phyloP scores from a whole-genome alignment of 2,329 filamentous ascomycete species.

The Cercospora brassicicola region DNA sequence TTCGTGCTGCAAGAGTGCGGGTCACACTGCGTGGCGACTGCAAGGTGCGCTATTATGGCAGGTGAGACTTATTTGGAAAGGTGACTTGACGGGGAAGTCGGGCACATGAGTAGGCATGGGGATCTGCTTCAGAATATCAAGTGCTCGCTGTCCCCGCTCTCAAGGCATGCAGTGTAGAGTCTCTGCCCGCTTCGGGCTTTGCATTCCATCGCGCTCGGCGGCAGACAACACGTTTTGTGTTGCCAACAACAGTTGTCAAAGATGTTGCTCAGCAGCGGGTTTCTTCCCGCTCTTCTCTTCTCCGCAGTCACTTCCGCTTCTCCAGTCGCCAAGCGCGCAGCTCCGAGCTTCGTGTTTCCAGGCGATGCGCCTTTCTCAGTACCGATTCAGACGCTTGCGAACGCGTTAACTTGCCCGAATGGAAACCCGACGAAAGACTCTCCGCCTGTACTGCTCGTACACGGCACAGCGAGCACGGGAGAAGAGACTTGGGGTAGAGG shows the following conservation, averaged over 20 bases:
- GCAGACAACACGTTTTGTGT: neutral
- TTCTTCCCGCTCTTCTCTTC: constrained; percentile 14
- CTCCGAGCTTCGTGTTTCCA: constrained; percentile 27
- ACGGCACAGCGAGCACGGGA: constrained; percentile 35
- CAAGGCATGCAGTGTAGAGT: neutral
- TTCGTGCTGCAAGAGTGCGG: neutral
- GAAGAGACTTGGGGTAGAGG: constrained; percentile 34
- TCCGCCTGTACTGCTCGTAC: constrained; percentile 36
- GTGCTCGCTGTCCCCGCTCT: neutral
- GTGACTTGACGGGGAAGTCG: neutral
- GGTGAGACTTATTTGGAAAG: neutral
- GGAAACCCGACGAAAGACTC: constrained; percentile 29
- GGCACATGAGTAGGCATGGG: neutral
- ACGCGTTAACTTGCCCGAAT: constrained; percentile 35
- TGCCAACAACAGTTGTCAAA: neutral
- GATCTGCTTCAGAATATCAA: neutral
- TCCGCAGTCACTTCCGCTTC: constrained; percentile 18
- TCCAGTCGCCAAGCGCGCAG: constrained; percentile 22
- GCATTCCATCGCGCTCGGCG: neutral
- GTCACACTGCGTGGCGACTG: neutral
- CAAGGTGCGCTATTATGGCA: neutral
- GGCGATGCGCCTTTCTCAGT: constrained; percentile 37
- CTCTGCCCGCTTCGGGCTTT: neutral
- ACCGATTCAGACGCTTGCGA: constrained; percentile 26
- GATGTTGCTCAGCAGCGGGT: constrained; percentile 17